Base-by-base conservation (phyloP, 257 asterid genomes). In the Nicotiana otophora region DNA sequence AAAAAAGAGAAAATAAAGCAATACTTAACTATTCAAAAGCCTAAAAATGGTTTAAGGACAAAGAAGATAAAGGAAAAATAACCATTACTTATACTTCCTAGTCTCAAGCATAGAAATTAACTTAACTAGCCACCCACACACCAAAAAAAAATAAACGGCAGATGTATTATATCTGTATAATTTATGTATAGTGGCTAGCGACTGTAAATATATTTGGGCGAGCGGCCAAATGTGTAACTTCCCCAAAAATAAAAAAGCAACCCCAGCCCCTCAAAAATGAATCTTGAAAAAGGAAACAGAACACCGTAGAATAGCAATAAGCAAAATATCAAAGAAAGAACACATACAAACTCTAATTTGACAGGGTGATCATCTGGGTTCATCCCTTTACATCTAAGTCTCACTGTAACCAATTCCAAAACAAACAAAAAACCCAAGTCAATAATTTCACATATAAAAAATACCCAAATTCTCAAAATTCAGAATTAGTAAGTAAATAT, bases 331-430 rank as follows among this genome's bases (percentile, higher is more conserved):
- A 57, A 72, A 23, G 54, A 60, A 42, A 84, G 31, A 80, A 74
- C 30, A 88, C 92, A 81, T 90, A 91, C 98, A 81, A 92, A 83
- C 89, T 96, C 99, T 48, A 92, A 89, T 57, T 87, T 94, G 81
- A 96, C 89, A 34, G 97, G 92, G 78, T 93, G 99, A 36, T 93
- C 91, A 78, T 94, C 97, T 76, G 93, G 95, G 87, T 94, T 86
- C 46, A 96, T 85, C 68, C 99, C 99, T 76, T 89, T 95, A 93
- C 99, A 96, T 81, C 98, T 91, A 86, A 96, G 86, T 92, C 94
- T 92, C 91, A 94, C 99, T 94, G 90, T 86, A 91, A 87, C 88
- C 10, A 70, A 62, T 19, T 42, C 51, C 65, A 57, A 53, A 54
- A 61, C 3, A 5, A 42, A 42, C 51, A 16, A 5, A 67, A 26